Evolutionary conservation across 495 filamentous ascomycete species (phyloP).

Genomic region (Aspergillus biplanus): DNA sequence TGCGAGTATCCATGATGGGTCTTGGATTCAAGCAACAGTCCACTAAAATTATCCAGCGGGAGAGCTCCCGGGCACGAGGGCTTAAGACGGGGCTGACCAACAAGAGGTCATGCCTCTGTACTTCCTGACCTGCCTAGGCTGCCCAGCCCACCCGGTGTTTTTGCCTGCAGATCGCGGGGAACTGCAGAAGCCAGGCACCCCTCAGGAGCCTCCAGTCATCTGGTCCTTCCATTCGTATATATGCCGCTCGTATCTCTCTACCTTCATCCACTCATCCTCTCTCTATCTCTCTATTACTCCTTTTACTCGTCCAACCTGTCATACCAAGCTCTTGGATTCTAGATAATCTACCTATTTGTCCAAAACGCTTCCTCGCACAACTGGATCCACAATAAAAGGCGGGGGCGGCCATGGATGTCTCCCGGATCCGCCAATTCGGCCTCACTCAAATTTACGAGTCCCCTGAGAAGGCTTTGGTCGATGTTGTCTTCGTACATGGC

Average conservation of each 20-base stretch:
- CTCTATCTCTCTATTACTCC: not conserved
- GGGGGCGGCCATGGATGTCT: conserved; percentile 28
- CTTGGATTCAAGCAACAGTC: too few relatives aligned
- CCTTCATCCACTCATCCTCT: conserved; percentile 11
- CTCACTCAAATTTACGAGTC: conserved; percentile 69
- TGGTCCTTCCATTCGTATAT: not conserved
- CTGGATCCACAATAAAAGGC: not conserved
- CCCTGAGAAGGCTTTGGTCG: conserved; percentile 41
- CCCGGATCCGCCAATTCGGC: conserved; percentile 66
- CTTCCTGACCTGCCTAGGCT: too few relatives aligned
- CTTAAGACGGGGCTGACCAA: too few relatives aligned
- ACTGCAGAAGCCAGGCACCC: not conserved
- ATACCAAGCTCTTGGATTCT: not conserved
- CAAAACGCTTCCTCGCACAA: not conserved
- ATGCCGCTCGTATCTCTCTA: not conserved
- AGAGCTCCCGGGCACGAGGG: too few relatives aligned
- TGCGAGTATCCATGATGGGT: too few relatives aligned
- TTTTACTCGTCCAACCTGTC: too few relatives aligned
- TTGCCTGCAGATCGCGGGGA: not conserved
- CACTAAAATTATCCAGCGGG: too few relatives aligned
- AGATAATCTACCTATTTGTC: too few relatives aligned
- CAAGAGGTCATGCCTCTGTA: too few relatives aligned
- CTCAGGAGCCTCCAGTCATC: not conserved
- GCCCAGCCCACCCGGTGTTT: not conserved
- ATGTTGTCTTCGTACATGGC: conserved; percentile 80